Conservation (phyloP, 805 yeast species). For the Saccharomycopsis malanga region DNA sequence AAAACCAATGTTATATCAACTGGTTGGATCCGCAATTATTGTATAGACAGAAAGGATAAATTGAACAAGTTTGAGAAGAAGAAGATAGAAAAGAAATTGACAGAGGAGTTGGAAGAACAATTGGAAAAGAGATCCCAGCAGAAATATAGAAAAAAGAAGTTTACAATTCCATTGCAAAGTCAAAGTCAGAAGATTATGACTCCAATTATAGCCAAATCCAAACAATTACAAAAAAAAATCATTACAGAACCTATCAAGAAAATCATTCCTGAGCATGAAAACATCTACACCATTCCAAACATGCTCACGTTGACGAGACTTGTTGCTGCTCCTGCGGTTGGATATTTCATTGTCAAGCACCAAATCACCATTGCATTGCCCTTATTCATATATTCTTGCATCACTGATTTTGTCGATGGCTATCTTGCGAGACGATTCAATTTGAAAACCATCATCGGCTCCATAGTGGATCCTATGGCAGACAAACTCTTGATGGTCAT, state of each 20-base stretch:
- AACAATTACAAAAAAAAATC: conserved; percentile 27
- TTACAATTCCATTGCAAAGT: too few relatives aligned
- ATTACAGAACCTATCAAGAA: conserved; percentile 27
- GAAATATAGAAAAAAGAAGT: too few relatives aligned
- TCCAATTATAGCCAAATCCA: too few relatives aligned
- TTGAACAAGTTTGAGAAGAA: too few relatives aligned
- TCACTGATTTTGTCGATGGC: conserved; percentile 92
- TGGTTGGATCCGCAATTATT: too few relatives aligned
- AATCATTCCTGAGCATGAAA: conserved; percentile 39
- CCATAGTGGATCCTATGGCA: conserved; percentile 91
- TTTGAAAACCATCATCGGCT: conserved; percentile 75
- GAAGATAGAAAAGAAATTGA: too few relatives aligned
- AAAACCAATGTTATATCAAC: too few relatives aligned
- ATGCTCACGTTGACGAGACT: conserved; percentile 74
- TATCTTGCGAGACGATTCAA: conserved; percentile 77
- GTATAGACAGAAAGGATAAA: too few relatives aligned
- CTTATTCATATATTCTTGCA: conserved; percentile 74
- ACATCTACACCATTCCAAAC: conserved; percentile 81
- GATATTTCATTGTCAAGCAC: conserved; percentile 63
- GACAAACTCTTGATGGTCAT: conserved; percentile 87
- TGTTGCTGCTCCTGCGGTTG: conserved; percentile 77
- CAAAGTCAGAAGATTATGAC: too few relatives aligned
- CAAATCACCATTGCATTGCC: conserved; percentile 59
- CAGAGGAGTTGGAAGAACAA: too few relatives aligned
- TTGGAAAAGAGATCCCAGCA: too few relatives aligned